Evolutionary conservation across 495 filamentous ascomycete genomes (phyloP).

Genomic region (Massariosphaeria phaeospora): DNA sequence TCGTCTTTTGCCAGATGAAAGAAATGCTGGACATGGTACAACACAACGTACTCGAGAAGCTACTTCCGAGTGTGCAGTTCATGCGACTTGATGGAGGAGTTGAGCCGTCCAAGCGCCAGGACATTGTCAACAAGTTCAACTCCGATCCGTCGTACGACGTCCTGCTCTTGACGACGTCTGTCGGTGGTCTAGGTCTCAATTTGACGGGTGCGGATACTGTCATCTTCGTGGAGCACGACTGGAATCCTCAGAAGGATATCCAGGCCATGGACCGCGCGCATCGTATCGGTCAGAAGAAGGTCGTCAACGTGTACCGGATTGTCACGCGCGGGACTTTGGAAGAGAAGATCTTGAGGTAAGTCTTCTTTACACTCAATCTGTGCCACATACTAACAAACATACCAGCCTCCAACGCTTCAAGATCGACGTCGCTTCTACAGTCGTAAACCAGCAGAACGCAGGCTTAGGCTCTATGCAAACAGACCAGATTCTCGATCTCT

Average conservation of each 20-base stretch:
- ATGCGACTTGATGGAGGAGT: slow-evolving; percentile 88
- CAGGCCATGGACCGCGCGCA: slow-evolving; percentile 99
- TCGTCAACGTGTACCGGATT: slow-evolving; percentile 97
- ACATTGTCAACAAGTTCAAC: slow-evolving; percentile 98
- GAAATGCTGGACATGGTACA: slow-evolving; percentile 99
- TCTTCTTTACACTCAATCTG: slow-evolving; percentile 18
- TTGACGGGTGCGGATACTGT: slow-evolving; percentile 96
- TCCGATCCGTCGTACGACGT: slow-evolving; percentile 93
- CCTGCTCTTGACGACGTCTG: slow-evolving; percentile 84
- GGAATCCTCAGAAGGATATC: slow-evolving; percentile 98
- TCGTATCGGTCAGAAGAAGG: slow-evolving; percentile 98
- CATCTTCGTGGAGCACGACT: slow-evolving; percentile 98
- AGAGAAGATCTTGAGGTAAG: slow-evolving; percentile 93
- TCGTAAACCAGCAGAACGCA: slow-evolving; percentile 98
- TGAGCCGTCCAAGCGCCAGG: slow-evolving; percentile 83
- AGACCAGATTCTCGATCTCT: slow-evolving; percentile 93
- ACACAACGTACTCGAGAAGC: slow-evolving; percentile 75
- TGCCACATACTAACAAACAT: slow-evolving; percentile 1
- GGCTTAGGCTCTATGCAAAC: slow-evolving; percentile 95
- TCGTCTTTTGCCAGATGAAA: slow-evolving; percentile 99
- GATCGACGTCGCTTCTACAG: slow-evolving; percentile 95
- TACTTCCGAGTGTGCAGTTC: slow-evolving; percentile 82
- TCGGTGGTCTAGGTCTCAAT: slow-evolving; percentile 91
- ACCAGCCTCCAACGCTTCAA: slow-evolving; percentile 94
- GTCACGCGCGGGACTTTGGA: slow-evolving; percentile 93